Conservation (phyloP, 208 protist genomes). For the Phytomonas francai region DNA sequence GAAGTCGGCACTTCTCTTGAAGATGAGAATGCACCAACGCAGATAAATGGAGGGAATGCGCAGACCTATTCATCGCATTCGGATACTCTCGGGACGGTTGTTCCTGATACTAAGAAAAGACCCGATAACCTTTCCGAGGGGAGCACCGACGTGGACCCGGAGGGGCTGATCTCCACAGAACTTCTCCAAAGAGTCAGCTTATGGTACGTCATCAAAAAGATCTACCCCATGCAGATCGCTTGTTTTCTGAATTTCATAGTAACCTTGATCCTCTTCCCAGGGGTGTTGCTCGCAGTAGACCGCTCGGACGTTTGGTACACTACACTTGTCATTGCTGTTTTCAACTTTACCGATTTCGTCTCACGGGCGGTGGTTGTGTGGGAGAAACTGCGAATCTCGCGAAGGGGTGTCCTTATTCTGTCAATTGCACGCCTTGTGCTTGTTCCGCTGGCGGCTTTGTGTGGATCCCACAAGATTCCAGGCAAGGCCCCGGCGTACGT, state of each 20-base stretch:
- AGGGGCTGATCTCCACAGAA: slow-evolving; percentile 20
- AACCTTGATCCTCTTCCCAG: slow-evolving; percentile 75
- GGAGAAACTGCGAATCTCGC: slow-evolving; percentile 33
- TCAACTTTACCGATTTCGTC: slow-evolving; percentile 58
- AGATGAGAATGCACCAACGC: not conserved
- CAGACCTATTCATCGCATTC: not conserved
- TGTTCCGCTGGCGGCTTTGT: slow-evolving; percentile 68
- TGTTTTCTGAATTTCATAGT: slow-evolving; percentile 55
- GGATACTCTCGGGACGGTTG: not conserved
- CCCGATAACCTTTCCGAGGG: not conserved
- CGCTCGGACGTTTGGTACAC: slow-evolving; percentile 48
- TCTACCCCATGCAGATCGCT: slow-evolving; percentile 71
- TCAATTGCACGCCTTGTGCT: slow-evolving; percentile 41
- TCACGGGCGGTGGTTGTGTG: slow-evolving; percentile 35
- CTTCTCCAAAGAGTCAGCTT: slow-evolving; percentile 25
- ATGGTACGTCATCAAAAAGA: slow-evolving; percentile 54
- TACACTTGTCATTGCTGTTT: slow-evolving; percentile 56
- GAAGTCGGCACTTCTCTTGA: not conserved
- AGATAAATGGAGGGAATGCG: not conserved
- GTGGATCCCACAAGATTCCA: slow-evolving; percentile 44
- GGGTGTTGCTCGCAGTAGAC: slow-evolving; percentile 54
- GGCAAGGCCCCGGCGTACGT: slow-evolving; percentile 38
- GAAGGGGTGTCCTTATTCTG: slow-evolving; percentile 23
- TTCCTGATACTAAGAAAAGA: not conserved
- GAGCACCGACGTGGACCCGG: slow-evolving; percentile 11